Conservation (phyloP, 1,139 yeast species). For the Yamadazyma spencermartinsiae region DNA sequence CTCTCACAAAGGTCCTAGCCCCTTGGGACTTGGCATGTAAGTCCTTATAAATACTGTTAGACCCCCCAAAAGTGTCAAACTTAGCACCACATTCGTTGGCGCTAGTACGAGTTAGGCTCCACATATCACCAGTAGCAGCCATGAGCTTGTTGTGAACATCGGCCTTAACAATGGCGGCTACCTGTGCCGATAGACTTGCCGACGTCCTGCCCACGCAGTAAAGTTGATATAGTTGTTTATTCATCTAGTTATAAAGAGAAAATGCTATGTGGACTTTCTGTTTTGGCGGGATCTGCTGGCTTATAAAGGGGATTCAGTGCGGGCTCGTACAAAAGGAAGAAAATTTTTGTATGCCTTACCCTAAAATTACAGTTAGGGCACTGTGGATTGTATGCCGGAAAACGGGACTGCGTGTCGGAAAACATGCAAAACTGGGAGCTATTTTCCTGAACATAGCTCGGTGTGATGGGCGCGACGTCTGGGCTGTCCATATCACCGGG, state of each 20-base stretch:
- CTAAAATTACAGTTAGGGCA: conserved; percentile 1
- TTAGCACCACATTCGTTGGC: neutral
- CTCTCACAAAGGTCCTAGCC: conserved; percentile 9
- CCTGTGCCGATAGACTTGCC: conserved; percentile 4
- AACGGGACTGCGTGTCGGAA: neutral
- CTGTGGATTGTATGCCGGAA: neutral
- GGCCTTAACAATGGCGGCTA: conserved; percentile 4
- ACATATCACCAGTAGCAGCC: neutral
- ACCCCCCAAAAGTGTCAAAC: neutral
- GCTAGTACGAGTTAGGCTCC: neutral
- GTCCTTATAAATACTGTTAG: conserved; percentile 8
- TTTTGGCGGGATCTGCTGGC: neutral
- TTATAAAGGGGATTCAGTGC: too few species aligned
- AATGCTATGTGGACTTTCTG: too few species aligned
- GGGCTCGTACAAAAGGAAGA: conserved; percentile 2
- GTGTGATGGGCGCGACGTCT: neutral
- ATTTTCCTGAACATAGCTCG: neutral
- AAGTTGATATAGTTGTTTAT: conserved; percentile 11
- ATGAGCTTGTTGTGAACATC: conserved; percentile 3
- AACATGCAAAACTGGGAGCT: neutral
- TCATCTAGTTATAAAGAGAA: too few species aligned
- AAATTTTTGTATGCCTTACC: neutral
- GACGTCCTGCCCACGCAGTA: conserved; percentile 10
- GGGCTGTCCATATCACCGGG: conserved; percentile 1
- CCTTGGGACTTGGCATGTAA: conserved; percentile 9